These are phyloP conservation scores for Prunus davidiana DNA, from an alignment of 306 rosid species.

Conservation along the genomic window DNA sequence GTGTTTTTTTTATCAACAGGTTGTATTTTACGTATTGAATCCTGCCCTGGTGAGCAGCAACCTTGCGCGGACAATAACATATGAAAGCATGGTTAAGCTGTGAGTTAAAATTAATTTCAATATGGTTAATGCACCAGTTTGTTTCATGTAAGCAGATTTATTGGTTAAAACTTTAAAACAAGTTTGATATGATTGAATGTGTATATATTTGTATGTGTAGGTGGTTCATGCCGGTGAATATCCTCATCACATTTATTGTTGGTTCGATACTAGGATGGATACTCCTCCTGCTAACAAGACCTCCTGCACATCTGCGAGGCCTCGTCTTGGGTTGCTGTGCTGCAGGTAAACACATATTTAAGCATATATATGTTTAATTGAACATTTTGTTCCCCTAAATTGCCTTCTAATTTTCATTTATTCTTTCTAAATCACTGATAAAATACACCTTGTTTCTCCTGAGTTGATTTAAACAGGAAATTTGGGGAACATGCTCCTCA, in stretches of 20 bases:
- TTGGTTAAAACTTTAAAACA: neutral
- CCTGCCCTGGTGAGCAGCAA: conserved; percentile 47
- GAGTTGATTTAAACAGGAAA: conserved; percentile 36
- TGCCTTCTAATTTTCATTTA: no score
- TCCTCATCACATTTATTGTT: conserved; percentile 43
- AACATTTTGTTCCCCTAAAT: no score
- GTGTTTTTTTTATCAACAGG: conserved; percentile 22
- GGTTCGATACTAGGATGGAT: conserved; percentile 55
- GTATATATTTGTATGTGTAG: neutral
- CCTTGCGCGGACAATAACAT: conserved; percentile 46
- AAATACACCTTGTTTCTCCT: neutral
- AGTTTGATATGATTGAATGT: neutral
- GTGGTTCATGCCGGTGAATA: conserved; percentile 61
- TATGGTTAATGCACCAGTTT: no score
- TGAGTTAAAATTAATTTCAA: conserved; percentile 14
- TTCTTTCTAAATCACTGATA: neutral
- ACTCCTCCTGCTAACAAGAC: conserved; percentile 37
- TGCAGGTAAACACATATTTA: conserved; percentile 32
- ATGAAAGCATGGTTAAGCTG: conserved; percentile 39
- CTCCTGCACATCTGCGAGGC: conserved; percentile 50
- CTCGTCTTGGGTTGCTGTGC: conserved; percentile 57
- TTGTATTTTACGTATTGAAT: conserved; percentile 47
- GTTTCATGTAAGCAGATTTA: no score
- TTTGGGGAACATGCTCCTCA: conserved; percentile 50
- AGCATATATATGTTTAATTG: no score